Evolutionary conservation across 768 basidiomycete genomes (phyloP).

Genomic region (Dioszegia aurantiaca): DNA sequence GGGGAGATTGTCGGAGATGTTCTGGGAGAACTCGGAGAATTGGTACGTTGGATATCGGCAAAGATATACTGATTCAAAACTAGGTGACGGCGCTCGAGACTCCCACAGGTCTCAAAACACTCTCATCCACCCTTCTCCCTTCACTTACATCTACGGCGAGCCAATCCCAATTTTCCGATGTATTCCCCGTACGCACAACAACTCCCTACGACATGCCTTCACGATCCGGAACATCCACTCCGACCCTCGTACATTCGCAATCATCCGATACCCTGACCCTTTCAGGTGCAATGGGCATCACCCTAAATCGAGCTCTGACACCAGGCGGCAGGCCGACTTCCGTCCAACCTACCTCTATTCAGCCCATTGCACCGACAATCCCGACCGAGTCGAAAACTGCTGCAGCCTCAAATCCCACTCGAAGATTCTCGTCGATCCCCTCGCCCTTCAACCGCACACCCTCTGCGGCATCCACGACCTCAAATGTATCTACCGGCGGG

Average conservation of each 20-base stretch:
- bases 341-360: constrained; percentile 33
- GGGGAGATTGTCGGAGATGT: constrained; percentile 86
- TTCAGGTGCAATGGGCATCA: constrained; percentile 32
- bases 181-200: constrained; percentile 16
- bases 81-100: constrained; percentile 77
- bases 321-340: constrained; percentile 43
- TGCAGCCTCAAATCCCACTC: constrained; percentile 36
- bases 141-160: constrained; percentile 42
- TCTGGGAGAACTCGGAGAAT: constrained; percentile 74
- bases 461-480: constrained; percentile 26
- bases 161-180: constrained; percentile 18
- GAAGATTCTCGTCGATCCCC: constrained; percentile 37
- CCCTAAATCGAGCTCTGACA: constrained; percentile 35
- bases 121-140: constrained; percentile 54
- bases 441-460: constrained; percentile 39
- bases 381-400: constrained; percentile 21
- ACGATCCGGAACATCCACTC: constrained; percentile 13
- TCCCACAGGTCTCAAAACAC: constrained; percentile 77
- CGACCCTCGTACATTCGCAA: constrained; percentile 18
- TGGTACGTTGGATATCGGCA: constrained; percentile 61
- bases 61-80: constrained; percentile 7
- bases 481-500: constrained; percentile 10
- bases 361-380: constrained; percentile 18
- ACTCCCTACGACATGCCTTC: constrained; percentile 21
- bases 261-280: constrained; percentile 22